phyloP scores from a whole-genome alignment of 345 rosid genomes.

The Mallotus nudiflorus region DNA sequence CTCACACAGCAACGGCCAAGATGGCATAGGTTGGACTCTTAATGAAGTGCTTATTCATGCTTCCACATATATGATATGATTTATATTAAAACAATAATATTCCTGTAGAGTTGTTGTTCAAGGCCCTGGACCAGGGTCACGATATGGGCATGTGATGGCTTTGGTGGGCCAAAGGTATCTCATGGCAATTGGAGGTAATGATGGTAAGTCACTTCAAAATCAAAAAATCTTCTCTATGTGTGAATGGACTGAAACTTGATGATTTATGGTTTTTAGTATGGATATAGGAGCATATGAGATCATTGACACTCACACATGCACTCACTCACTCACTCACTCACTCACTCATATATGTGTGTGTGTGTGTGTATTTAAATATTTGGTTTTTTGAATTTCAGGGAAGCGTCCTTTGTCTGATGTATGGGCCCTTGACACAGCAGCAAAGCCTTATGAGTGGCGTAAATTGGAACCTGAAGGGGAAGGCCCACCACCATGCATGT shows the following conservation, averaged over 20 bases:
- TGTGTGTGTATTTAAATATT: too few relatives aligned
- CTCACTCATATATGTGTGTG: too few relatives aligned
- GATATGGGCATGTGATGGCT: constrained; percentile 99
- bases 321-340: too few relatives aligned
- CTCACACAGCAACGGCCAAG: constrained; percentile 94
- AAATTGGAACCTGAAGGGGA: constrained; percentile 99
- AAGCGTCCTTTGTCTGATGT: constrained; percentile 98
- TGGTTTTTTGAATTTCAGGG: constrained; percentile 48
- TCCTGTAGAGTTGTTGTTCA: constrained; percentile 89
- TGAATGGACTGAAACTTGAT: not conserved
- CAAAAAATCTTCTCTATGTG: not conserved
- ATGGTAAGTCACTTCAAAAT: constrained; percentile 51
- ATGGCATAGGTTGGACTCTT: constrained; percentile 79
- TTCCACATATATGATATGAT: not conserved
- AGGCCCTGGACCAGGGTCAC: constrained; percentile 99
- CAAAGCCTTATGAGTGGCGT: constrained; percentile 99
- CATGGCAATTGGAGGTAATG: constrained; percentile 99
- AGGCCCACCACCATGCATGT: constrained; percentile 99
- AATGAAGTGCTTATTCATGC: constrained; percentile 13
- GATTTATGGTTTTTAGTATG: not conserved
- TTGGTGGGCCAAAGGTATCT: constrained; percentile 98
- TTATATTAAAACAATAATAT: constrained; percentile 26
- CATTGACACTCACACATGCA: too few relatives aligned
- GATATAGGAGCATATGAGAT: not conserved
- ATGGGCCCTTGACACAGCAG: constrained; percentile 99